Conservation (phyloP, 1,284 basidiomycete genomes). For the Singerocomus rubriflavus region DNA sequence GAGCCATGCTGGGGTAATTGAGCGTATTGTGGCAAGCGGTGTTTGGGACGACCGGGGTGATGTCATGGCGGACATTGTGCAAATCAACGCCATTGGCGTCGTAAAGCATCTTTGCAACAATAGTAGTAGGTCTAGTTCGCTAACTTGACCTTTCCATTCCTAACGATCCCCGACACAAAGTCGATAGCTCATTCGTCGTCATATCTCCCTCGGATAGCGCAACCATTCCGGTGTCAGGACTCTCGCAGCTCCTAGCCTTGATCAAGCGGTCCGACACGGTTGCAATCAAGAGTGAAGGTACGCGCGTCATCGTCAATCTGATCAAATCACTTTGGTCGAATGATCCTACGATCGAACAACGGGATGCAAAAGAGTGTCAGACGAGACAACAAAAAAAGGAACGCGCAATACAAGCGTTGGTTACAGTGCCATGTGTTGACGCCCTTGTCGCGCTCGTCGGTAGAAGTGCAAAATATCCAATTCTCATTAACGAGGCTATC, state of each 20-base stretch:
- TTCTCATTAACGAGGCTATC: conserved; percentile 88
- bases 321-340: conserved; percentile 68
- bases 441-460: conserved; percentile 73
- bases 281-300: conserved; percentile 84
- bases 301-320: conserved; percentile 83
- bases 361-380: conserved; percentile 24
- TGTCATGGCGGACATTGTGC: conserved; percentile 77
- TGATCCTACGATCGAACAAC: conserved; percentile 37
- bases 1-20: conserved; percentile 62
- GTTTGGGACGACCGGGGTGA: conserved; percentile 73
- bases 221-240: conserved; percentile 40
- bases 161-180: conserved; percentile 37
- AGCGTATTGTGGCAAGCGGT: conserved; percentile 59
- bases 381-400: conserved; percentile 48
- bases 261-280: conserved; percentile 78
- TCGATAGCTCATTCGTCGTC: conserved; percentile 60
- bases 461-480: conserved; percentile 75
- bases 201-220: conserved; percentile 42
- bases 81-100: conserved; percentile 84
- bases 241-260: conserved; percentile 72
- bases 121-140: conserved; percentile 52
- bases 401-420: conserved; percentile 52
- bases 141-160: not conserved
- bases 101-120: conserved; percentile 85
- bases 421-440: conserved; percentile 51